Evolutionary conservation across 352 stramenopile species (phyloP).

Genomic region (Plasmopara halstedii): DNA sequence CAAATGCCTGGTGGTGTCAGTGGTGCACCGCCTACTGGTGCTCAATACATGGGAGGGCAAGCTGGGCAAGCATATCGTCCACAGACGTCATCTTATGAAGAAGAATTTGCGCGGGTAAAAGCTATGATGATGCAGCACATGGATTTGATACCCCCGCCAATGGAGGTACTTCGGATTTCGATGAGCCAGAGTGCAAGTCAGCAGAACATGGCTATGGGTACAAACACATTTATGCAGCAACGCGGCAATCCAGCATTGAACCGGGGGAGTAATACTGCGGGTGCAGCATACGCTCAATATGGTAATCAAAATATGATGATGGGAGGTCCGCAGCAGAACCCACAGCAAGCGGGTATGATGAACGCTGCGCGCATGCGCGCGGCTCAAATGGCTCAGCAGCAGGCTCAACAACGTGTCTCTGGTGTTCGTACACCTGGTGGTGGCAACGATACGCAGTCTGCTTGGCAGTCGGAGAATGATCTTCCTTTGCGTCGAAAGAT

Average conservation of each 20-base stretch:
- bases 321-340: conserved; percentile 23
- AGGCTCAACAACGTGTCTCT: conserved; percentile 42
- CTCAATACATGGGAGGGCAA: conserved; percentile 56
- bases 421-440: conserved; percentile 25
- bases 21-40: conserved; percentile 21
- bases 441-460: conserved; percentile 46
- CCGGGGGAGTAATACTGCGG: conserved; percentile 26
- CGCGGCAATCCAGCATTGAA: conserved; percentile 54
- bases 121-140: conserved; percentile 86
- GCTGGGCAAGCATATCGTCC: conserved; percentile 45
- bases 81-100: conserved; percentile 66
- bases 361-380: conserved; percentile 41
- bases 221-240: conserved; percentile 57
- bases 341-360: conserved; percentile 29
- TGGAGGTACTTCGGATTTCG: conserved; percentile 81
- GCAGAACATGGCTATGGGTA: conserved; percentile 48
- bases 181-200: conserved; percentile 67
- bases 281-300: conserved; percentile 48
- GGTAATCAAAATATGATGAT: conserved; percentile 67
- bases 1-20: conserved; percentile 30
- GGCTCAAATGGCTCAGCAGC: conserved; percentile 34
- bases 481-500: conserved; percentile 81
- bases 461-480: conserved; percentile 85
- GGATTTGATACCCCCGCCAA: conserved; percentile 77
- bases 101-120: conserved; percentile 83